Percentiles rank a stretch among this genome's conserved stretches.
phyloP scores from a whole-genome alignment of 371 early-diverging fungal species.

The Lichtheimia hyalospora region DNA sequence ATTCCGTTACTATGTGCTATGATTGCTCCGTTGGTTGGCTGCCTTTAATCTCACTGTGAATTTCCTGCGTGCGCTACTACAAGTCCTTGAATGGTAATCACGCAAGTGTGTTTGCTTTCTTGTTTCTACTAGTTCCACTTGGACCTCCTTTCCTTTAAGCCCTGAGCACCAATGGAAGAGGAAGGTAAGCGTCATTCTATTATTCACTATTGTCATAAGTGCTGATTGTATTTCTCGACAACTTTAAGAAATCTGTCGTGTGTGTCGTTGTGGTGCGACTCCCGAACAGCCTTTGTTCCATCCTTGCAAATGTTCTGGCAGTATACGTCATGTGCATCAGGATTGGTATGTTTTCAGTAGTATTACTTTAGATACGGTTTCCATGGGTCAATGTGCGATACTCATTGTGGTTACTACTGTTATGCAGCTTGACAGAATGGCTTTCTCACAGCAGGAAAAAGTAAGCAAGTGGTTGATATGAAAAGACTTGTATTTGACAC shows the following conservation, averaged over 20 bases:
- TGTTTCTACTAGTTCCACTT: too few species aligned
- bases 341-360: slow-evolving; percentile 67
- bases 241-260: slow-evolving; percentile 78
- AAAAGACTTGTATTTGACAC: neutral
- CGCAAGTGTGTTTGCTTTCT: too few species aligned
- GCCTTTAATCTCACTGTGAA: too few species aligned
- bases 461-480: slow-evolving; percentile 27
- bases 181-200: too few species aligned
- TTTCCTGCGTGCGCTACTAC: too few species aligned
- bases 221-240: too few species aligned
- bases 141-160: too few species aligned
- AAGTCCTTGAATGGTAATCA: too few species aligned
- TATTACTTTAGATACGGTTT: slow-evolving; percentile 3
- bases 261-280: slow-evolving; percentile 83
- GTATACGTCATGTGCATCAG: slow-evolving; percentile 90
- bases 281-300: slow-evolving; percentile 82
- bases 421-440: slow-evolving; percentile 81
- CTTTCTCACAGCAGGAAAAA: slow-evolving; percentile 81
- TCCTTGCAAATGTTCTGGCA: slow-evolving; percentile 94
- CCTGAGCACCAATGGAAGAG: too few species aligned
- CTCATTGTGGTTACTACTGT: neutral
- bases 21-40: too few species aligned
- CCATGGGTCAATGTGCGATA: neutral
- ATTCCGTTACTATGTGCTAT: too few species aligned
- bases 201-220: too few species aligned